These are phyloP conservation scores for Malassezia brasiliensis DNA, from an alignment of 1,284 basidiomycete genomes.

Conservation along the genomic window DNA sequence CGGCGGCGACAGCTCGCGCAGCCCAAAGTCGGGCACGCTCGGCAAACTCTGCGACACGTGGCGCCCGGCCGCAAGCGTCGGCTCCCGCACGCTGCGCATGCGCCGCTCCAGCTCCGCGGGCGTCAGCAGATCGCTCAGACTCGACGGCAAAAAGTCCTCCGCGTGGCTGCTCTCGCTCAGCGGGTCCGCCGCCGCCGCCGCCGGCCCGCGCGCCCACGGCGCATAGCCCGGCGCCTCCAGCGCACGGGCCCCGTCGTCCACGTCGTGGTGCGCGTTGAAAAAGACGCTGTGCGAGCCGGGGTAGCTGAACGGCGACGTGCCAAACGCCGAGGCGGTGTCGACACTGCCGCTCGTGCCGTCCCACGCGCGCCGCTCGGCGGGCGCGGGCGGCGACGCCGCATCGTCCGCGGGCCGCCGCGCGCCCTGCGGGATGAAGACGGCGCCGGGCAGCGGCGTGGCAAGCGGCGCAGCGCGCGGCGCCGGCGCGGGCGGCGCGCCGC, in stretches of 20 bases:
- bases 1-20: neutral
- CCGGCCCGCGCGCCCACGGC: neutral
- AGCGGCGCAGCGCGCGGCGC: neutral
- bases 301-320: slow-evolving; percentile 45
- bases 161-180: slow-evolving; percentile 24
- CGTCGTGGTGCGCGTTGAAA: slow-evolving; percentile 22
- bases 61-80: slow-evolving; percentile 16
- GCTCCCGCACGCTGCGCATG: slow-evolving; percentile 19
- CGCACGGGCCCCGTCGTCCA: neutral
- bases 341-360: neutral
- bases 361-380: neutral
- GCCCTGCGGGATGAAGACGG: neutral
- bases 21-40: slow-evolving; percentile 9
- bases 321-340: slow-evolving; percentile 22
- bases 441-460: neutral
- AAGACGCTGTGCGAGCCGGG: slow-evolving; percentile 39
- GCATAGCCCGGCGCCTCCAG: neutral
- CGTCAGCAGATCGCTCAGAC: slow-evolving; percentile 42
- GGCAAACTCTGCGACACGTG: slow-evolving; percentile 35
- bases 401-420: neutral
- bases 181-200: slow-evolving; percentile 15
- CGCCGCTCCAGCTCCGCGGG: slow-evolving; percentile 44
- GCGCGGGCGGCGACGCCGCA: neutral
- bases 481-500: neutral
- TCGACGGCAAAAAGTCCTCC: slow-evolving; percentile 53